These are phyloP conservation scores for Cordia subcordata DNA, from an alignment of 257 asterid genomes.

Conservation along the genomic window DNA sequence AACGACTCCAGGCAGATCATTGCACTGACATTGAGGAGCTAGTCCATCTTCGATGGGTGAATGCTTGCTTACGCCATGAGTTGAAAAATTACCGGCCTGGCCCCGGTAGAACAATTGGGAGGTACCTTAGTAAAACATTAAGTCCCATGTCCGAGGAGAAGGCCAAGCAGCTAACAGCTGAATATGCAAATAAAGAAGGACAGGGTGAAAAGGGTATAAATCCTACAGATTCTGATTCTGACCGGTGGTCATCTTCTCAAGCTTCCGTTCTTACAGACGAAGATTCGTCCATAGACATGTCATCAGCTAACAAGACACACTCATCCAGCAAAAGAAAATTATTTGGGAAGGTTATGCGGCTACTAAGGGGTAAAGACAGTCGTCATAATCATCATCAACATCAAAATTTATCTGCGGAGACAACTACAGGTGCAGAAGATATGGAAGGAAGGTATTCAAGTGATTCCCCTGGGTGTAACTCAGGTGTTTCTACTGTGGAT, in stretches of 20 bases:
- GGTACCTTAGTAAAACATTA: constrained; percentile 71
- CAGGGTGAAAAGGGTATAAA: too few species aligned
- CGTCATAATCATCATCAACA: constrained; percentile 9
- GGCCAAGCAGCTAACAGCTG: constrained; percentile 76
- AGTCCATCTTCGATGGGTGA: constrained; percentile 89
- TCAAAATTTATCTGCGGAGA: constrained; percentile 16
- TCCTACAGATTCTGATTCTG: constrained; percentile 22
- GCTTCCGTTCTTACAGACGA: neutral
- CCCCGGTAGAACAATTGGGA: constrained; percentile 55
- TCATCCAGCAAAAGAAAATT: constrained; percentile 30
- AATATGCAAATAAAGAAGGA: constrained; percentile 59
- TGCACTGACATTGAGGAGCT: constrained; percentile 79
- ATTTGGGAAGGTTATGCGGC: constrained; percentile 55
- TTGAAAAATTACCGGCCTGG: constrained; percentile 54
- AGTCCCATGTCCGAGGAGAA: constrained; percentile 82
- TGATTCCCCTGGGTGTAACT: constrained; percentile 13
- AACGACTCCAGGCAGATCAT: constrained; percentile 55
- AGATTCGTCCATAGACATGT: too few species aligned
- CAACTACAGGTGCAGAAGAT: constrained; percentile 23
- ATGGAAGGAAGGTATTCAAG: constrained; percentile 18
- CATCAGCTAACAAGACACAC: constrained; percentile 15
- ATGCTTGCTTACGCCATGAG: constrained; percentile 84
- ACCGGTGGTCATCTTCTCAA: constrained; percentile 54
- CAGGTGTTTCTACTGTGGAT: too few species aligned
- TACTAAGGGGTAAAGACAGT: constrained; percentile 52